Conservation (phyloP, 306 rosid species). For the Sechiopsis laciniata region DNA sequence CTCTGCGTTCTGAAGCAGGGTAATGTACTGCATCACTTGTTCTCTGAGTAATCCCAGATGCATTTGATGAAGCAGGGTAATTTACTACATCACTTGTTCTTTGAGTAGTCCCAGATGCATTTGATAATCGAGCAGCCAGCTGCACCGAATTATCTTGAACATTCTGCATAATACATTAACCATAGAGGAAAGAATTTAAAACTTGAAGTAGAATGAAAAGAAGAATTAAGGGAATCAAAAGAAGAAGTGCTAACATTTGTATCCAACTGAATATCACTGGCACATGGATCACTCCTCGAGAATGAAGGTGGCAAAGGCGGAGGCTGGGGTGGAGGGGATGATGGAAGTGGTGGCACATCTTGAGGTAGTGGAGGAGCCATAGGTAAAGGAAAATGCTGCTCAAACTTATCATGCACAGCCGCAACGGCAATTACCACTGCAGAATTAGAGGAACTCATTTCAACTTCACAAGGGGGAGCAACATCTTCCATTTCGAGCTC, state of each 20-base stretch:
- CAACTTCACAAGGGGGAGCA: constrained; percentile 70
- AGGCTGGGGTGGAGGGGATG: constrained; percentile 67
- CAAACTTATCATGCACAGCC: constrained; percentile 33
- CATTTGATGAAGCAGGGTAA: constrained; percentile 38
- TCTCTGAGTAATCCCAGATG: constrained; percentile 47
- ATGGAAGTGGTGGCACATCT: constrained; percentile 61
- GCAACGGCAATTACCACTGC: constrained; percentile 32
- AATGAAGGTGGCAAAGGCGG: constrained; percentile 47
- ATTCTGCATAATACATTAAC: constrained; percentile 37
- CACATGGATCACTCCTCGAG: constrained; percentile 40
- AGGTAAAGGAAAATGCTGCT: constrained; percentile 34
- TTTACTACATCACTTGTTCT: constrained; percentile 45
- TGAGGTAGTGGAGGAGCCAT: constrained; percentile 49
- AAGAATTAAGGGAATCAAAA: constrained; percentile 11
- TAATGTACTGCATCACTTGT: constrained; percentile 42
- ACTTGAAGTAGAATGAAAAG: constrained; percentile 9
- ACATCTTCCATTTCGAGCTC: constrained; percentile 99
- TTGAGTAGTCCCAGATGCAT: constrained; percentile 44
- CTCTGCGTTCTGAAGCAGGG: constrained; percentile 52
- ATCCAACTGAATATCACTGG: constrained; percentile 44
- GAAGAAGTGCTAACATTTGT: constrained; percentile 41
- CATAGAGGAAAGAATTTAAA: constrained; percentile 25
- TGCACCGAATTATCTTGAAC: constrained; percentile 38
- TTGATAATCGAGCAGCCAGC: constrained; percentile 35
- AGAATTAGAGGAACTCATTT: constrained; percentile 41